Conservation (phyloP, 306 rosid genomes). For the Quercus cerris region DNA sequence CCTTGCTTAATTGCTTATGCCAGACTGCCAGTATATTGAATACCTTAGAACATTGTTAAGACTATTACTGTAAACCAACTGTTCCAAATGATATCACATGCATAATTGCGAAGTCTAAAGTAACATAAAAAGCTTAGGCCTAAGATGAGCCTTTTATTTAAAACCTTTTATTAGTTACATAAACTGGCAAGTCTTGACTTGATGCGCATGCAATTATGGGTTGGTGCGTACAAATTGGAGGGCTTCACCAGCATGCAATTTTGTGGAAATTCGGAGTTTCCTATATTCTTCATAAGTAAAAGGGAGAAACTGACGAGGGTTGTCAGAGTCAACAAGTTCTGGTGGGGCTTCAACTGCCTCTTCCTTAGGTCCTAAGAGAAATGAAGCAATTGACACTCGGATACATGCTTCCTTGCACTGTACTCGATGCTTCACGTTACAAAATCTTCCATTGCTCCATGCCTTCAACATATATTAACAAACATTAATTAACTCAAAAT, state of each 20-base stretch:
- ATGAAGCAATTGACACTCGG: slow-evolving; percentile 45
- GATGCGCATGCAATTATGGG: slow-evolving; percentile 5
- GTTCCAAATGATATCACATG: too few relatives aligned
- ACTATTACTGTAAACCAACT: too few relatives aligned
- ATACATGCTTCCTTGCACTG: slow-evolving; percentile 44
- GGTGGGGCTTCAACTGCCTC: slow-evolving; percentile 41
- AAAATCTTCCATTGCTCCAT: slow-evolving; percentile 70
- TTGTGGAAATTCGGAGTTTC: slow-evolving; percentile 28
- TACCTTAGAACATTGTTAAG: too few relatives aligned
- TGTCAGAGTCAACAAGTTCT: slow-evolving; percentile 45
- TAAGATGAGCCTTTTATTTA: too few relatives aligned
- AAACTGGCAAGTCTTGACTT: too few relatives aligned
- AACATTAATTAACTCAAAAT: background rate
- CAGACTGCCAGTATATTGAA: too few relatives aligned
- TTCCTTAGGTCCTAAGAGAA: slow-evolving; percentile 46
- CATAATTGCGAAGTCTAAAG: too few relatives aligned
- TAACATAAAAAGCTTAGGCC: too few relatives aligned
- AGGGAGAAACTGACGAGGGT: slow-evolving; percentile 36
- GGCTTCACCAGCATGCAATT: slow-evolving; percentile 42
- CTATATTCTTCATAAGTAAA: slow-evolving; percentile 38
- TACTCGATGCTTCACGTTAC: slow-evolving; percentile 51
- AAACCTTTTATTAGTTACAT: too few relatives aligned
- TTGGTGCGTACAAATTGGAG: slow-evolving; percentile 29
- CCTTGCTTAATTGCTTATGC: background rate
- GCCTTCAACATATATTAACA: background rate